Conservation (phyloP, 768 basidiomycete species). For the Tulasnella sp. region DNA sequence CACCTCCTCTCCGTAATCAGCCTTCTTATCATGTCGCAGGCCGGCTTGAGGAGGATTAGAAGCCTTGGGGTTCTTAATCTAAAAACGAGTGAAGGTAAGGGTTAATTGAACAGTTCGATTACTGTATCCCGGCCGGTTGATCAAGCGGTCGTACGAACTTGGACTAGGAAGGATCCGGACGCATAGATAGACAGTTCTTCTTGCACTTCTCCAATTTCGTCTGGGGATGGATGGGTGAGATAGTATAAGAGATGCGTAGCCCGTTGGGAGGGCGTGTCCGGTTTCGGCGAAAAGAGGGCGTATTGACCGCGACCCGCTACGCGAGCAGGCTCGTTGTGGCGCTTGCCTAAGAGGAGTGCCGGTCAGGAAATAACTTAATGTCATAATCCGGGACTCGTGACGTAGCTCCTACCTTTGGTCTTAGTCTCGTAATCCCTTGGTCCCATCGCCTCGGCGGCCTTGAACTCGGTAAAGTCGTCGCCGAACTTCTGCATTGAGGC, state of each 20-base stretch:
- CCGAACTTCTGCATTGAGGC: conserved; percentile 16
- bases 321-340: conserved; percentile 28
- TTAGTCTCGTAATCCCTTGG: conserved; percentile 18
- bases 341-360: background rate
- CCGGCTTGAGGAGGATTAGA: conserved; percentile 21
- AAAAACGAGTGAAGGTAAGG: background rate
- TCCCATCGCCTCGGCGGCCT: conserved; percentile 21
- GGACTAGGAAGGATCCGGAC: conserved; percentile 29
- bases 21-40: background rate
- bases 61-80: conserved; percentile 13
- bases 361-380: no score
- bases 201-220: conserved; percentile 22
- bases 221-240: conserved; percentile 22
- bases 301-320: conserved; percentile 31
- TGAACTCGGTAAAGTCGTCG: conserved; percentile 22
- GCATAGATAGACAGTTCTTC: conserved; percentile 24
- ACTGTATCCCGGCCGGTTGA: background rate
- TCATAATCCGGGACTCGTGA: background rate
- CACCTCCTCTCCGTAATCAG: conserved; percentile 23
- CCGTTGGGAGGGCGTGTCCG: conserved; percentile 25
- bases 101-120: no score
- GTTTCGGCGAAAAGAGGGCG: conserved; percentile 29
- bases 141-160: background rate
- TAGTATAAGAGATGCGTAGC: conserved; percentile 27
- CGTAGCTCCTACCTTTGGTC: conserved; percentile 17